A percentile compares a stretch with the other conserved stretches of the same genome.
phyloP scores from a whole-genome alignment of 2,329 filamentous ascomycete species.

The Cryphonectria radicalis region DNA sequence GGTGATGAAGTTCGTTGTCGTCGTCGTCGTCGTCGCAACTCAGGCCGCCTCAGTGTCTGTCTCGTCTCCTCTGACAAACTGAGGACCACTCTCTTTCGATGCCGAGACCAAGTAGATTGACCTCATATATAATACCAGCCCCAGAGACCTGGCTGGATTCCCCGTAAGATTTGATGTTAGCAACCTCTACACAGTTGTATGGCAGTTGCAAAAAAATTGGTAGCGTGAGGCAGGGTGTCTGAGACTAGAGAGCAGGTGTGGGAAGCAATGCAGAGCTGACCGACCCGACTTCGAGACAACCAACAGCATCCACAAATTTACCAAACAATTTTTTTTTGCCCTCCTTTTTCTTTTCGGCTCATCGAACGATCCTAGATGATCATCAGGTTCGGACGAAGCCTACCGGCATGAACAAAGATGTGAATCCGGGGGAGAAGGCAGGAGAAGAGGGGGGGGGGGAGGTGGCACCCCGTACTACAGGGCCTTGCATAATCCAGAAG shows the following conservation, averaged over 20 bases:
- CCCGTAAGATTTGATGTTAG: slow-evolving; percentile 11
- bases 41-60: not conserved
- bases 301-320: not conserved
- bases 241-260: slow-evolving; percentile 16
- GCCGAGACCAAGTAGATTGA: not conserved
- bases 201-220: not conserved
- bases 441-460: not conserved
- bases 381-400: slow-evolving; percentile 18
- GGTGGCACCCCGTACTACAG: slow-evolving; percentile 16
- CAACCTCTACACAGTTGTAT: not conserved
- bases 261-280: slow-evolving; percentile 7
- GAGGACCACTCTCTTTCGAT: not conserved
- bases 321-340: not conserved
- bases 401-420: slow-evolving; percentile 12
- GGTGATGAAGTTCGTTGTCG: too few species aligned
- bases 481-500: slow-evolving; percentile 19
- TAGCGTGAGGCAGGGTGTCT: slow-evolving; percentile 21
- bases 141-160: not conserved
- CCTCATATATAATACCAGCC: slow-evolving; percentile 12
- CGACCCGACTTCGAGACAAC: slow-evolving; percentile 6
- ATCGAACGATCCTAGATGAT: slow-evolving; percentile 5
- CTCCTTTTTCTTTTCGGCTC: not conserved
- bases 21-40: not conserved
- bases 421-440: not conserved
- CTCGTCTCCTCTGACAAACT: not conserved